These are phyloP conservation scores for Penicillium daleae DNA, from an alignment of 495 filamentous ascomycete species.

Conservation along the genomic window DNA sequence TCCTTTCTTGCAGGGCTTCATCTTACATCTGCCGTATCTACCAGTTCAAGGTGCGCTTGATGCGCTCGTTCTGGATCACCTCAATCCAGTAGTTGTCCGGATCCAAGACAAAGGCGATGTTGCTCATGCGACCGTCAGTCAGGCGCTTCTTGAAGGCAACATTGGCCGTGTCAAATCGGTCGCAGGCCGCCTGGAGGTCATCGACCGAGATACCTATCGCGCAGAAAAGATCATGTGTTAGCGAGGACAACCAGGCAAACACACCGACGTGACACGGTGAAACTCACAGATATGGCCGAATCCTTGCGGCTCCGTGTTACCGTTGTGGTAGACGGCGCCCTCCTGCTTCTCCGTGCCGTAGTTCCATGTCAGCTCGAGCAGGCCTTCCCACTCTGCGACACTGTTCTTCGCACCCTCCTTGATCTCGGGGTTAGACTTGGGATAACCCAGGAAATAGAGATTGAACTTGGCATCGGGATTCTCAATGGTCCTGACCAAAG, in stretches of 20 bases:
- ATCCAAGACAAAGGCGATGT: conserved; percentile 91
- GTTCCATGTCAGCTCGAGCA: conserved; percentile 94
- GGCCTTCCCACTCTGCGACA: conserved; percentile 71
- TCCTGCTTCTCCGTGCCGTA: conserved; percentile 93
- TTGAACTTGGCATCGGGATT: conserved; percentile 75
- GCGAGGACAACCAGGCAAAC: conserved; percentile 19
- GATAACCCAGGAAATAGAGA: conserved; percentile 91
- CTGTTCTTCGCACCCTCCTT: conserved; percentile 58
- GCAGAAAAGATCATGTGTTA: conserved; percentile 1
- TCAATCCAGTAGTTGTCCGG: conserved; percentile 95
- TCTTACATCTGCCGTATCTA: conserved; percentile 18
- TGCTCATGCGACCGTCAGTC: conserved; percentile 89
- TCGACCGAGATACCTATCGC: conserved; percentile 78
- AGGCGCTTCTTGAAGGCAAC: conserved; percentile 94
- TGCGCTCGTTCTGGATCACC: conserved; percentile 71
- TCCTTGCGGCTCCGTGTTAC: conserved; percentile 88
- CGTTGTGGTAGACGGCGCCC: conserved; percentile 85
- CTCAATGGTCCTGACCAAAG: conserved; percentile 71
- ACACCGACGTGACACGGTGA: conserved; percentile 67
- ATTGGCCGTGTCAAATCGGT: conserved; percentile 77
- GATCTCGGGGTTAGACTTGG: conserved; percentile 46
- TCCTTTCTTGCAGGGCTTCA: not conserved
- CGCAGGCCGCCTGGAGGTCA: conserved; percentile 81
- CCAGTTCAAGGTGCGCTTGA: conserved; percentile 54
- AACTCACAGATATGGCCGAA: conserved; percentile 87